Conservation (phyloP, 75 land plant species). For the Pinus taeda region DNA sequence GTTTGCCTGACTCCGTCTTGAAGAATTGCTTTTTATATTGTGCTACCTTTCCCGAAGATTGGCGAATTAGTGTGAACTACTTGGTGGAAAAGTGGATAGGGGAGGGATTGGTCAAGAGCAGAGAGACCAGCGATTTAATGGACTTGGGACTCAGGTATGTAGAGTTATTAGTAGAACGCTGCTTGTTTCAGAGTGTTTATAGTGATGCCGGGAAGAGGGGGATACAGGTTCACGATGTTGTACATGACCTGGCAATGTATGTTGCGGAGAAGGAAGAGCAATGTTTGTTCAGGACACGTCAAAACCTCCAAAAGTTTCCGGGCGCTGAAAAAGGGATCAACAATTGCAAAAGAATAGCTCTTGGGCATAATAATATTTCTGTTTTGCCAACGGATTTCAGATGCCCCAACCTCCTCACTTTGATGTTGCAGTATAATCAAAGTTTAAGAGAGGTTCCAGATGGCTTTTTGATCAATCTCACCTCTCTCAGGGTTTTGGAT, state of each 20-base stretch:
- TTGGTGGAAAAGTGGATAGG: slow-evolving; percentile 1
- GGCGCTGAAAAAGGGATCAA: not conserved
- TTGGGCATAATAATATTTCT: not conserved
- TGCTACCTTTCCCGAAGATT: not conserved
- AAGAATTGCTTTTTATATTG: slow-evolving; percentile 1
- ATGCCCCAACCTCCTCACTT: not conserved
- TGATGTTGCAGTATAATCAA: not conserved
- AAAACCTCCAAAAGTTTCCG: not conserved
- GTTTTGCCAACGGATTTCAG: not conserved
- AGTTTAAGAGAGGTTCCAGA: not conserved
- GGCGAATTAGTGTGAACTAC: not conserved
- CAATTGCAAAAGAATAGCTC: not conserved
- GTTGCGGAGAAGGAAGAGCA: not conserved
- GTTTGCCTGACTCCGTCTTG: no score
- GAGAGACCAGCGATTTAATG: not conserved
- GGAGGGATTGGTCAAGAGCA: not conserved
- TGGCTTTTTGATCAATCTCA: not conserved
- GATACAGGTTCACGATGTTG: not conserved
- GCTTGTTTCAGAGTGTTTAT: not conserved
- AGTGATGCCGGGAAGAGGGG: not conserved
- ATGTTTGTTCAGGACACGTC: no score
- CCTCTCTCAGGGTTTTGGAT: not conserved
- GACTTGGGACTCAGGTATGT: not conserved
- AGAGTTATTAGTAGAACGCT: not conserved
- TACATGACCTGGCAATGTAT: not conserved